Conservation (phyloP, 306 rosid species). For the Abrus precatorius region DNA sequence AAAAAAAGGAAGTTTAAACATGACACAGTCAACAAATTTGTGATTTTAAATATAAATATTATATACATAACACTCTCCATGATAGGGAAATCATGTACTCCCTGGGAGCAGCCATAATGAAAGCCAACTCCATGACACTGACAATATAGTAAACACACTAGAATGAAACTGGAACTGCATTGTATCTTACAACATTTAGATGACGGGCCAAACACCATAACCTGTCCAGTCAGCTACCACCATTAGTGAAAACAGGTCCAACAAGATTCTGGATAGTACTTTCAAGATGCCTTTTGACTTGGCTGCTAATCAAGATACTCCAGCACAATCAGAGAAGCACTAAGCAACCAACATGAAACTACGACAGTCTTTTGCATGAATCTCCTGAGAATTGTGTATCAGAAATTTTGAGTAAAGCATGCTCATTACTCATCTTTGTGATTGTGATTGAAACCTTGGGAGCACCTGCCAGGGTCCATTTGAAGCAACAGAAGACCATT, state of each 20-base stretch:
- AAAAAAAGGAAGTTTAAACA: conserved; percentile 1
- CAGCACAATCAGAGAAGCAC: conserved; percentile 41
- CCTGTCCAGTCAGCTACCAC: conserved; percentile 38
- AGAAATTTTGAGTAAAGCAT: conserved; percentile 29
- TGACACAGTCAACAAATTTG: conserved; percentile 11
- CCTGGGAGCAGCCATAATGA: conserved; percentile 27
- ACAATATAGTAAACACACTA: conserved; percentile 25
- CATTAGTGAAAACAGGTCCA: conserved; percentile 37
- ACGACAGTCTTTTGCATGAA: conserved; percentile 29
- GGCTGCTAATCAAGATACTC: conserved; percentile 34
- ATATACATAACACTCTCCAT: conserved; percentile 25
- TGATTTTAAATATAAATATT: neutral
- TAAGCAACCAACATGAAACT: conserved; percentile 41
- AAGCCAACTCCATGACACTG: conserved; percentile 7
- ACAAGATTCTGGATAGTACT: conserved; percentile 32
- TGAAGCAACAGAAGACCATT: conserved; percentile 41
- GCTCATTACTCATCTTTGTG: conserved; percentile 44
- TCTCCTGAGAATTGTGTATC: conserved; percentile 35
- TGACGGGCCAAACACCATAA: conserved; percentile 28
- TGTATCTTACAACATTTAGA: conserved; percentile 17
- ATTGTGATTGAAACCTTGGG: conserved; percentile 44
- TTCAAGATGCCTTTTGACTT: conserved; percentile 31
- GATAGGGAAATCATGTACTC: conserved; percentile 29
- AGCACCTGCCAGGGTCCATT: conserved; percentile 37
- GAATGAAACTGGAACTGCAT: conserved; percentile 13